phyloP scores from a whole-genome alignment of 768 basidiomycete species.

The Agrocybe chaxingu region DNA sequence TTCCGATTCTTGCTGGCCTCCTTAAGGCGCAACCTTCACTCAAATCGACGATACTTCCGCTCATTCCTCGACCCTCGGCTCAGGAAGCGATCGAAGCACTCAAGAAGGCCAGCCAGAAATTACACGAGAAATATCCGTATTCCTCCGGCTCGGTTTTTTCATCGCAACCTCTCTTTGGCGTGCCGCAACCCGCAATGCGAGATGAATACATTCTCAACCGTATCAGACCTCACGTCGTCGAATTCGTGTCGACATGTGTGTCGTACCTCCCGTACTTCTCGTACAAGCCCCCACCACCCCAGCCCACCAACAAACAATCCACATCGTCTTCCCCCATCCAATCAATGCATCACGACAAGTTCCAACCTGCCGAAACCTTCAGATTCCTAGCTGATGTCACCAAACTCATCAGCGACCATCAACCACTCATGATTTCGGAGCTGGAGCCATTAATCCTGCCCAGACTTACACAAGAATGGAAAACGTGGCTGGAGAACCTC shows the following conservation, averaged over 20 bases:
- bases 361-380: constrained; percentile 74
- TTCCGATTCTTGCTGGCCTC: constrained; percentile 70
- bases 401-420: constrained; percentile 65
- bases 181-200: constrained; percentile 62
- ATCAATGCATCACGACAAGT: constrained; percentile 57
- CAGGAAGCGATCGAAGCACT: constrained; percentile 71
- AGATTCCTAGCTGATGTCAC: constrained; percentile 67
- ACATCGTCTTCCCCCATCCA: constrained; percentile 29
- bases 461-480: constrained; percentile 73
- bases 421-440: constrained; percentile 58
- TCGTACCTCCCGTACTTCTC: constrained; percentile 89
- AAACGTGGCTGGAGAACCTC: constrained; percentile 68
- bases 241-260: constrained; percentile 73
- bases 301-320: constrained; percentile 13
- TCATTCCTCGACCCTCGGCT: constrained; percentile 84
- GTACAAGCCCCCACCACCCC: constrained; percentile 30
- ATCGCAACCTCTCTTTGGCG: constrained; percentile 12
- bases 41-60: constrained; percentile 66
- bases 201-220: constrained; percentile 77
- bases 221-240: constrained; percentile 69
- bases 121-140: constrained; percentile 83
- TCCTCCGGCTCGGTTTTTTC: constrained; percentile 44
- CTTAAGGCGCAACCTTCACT: constrained; percentile 66
- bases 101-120: constrained; percentile 63
- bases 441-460: constrained; percentile 58